These are phyloP conservation scores for Coprinopsis cinerea DNA, from an alignment of 768 basidiomycete species.

Conservation along the genomic window DNA sequence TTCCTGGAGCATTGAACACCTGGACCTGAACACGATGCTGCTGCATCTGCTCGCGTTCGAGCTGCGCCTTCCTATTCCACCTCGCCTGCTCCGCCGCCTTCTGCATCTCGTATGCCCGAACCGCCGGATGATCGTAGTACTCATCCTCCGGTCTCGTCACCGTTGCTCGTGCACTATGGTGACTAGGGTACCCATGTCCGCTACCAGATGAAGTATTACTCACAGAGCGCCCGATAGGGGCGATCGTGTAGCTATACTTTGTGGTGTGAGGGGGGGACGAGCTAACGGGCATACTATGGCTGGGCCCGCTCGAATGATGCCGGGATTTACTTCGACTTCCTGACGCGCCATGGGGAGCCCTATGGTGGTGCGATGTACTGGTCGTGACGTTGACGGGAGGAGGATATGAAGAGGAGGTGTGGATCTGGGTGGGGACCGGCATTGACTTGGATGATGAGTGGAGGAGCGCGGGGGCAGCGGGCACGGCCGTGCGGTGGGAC, in stretches of 20 bases:
- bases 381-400: neutral
- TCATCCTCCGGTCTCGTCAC: conserved; percentile 2
- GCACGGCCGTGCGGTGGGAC: conserved; percentile 9
- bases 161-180: neutral
- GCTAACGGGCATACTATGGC: neutral
- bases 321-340: neutral
- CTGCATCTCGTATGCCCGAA: conserved; percentile 10
- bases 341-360: neutral
- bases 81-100: conserved; percentile 10
- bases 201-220: neutral
- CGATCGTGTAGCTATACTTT: neutral
- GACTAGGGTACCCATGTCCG: neutral
- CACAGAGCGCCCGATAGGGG: neutral
- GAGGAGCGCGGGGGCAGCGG: conserved; percentile 1
- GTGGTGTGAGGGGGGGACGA: no score
- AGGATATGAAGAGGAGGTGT: no score
- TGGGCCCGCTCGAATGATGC: neutral
- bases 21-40: neutral
- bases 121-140: conserved; percentile 10
- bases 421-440: no score
- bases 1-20: neutral
- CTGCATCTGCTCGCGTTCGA: neutral
- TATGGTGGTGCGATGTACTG: neutral
- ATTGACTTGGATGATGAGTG: conserved; percentile 4
- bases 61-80: conserved; percentile 5